phyloP scores from a whole-genome alignment of 106 monocot genomes.

The Dendrobium catenatum region DNA sequence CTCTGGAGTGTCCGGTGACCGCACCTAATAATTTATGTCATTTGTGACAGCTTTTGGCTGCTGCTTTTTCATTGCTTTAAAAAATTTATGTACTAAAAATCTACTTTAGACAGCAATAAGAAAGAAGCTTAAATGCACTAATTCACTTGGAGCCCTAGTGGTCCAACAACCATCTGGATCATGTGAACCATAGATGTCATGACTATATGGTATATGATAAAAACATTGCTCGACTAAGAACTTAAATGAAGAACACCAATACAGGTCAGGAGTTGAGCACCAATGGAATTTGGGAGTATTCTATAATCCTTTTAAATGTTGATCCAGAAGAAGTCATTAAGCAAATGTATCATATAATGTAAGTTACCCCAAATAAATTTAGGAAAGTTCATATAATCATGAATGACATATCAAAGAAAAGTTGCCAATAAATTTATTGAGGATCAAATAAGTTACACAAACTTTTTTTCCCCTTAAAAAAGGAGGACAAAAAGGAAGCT shows the following conservation, averaged over 20 bases:
- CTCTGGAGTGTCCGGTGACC: too few relatives aligned
- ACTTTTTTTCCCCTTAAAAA: background rate
- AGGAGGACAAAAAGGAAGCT: background rate
- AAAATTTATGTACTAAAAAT: too few relatives aligned
- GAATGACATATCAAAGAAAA: background rate
- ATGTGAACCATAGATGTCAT: background rate
- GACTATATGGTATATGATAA: too few relatives aligned
- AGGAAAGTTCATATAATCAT: background rate
- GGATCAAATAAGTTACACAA: background rate
- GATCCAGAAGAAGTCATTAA: background rate
- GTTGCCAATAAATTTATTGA: background rate
- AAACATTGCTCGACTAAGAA: background rate
- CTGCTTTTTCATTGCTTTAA: too few relatives aligned
- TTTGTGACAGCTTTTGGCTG: too few relatives aligned
- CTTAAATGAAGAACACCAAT: background rate
- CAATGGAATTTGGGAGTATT: background rate
- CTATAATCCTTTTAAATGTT: background rate
- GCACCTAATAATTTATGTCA: too few relatives aligned
- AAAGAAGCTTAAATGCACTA: too few relatives aligned
- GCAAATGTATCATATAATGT: background rate
- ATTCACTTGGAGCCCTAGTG: too few relatives aligned
- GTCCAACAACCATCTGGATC: background rate
- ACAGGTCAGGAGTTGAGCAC: background rate
- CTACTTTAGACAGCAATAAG: too few relatives aligned
- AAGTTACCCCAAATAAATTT: background rate